Evolutionary conservation across 192 early-diverging fungal genomes (phyloP), one percentile per base, ranked within the genome.

Genomic region (Thamnidium elegans): DNA sequence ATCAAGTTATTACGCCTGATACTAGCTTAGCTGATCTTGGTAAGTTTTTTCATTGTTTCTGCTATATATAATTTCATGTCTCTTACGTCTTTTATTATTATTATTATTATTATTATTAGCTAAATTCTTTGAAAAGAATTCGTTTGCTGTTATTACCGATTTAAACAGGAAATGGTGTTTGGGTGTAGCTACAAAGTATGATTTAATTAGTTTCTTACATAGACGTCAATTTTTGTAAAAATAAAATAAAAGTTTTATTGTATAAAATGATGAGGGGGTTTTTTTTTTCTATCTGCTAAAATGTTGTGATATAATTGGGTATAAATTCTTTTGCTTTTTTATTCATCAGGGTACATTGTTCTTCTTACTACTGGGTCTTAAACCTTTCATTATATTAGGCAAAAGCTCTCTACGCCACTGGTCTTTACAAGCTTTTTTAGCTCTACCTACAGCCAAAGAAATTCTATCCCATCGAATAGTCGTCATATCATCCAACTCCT

Each of bases 91-190:
- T 30, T 53, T 30, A n/a, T n/a, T n/a, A n/a, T 13, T 13, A 23
- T 30, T 30, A 31, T 58, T 58, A 9, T 5, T 20, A 4, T 39
- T 42, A 19, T 19, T 50, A 50, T 50, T 63, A 75, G 84, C 90
- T 20, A 78, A 81, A 44, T 91, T 94, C 73, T 94, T 93, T 83
- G 91, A 94, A 60, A 83, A 85, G 50, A 81, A 91, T 62, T 86
- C 85, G 21, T 91, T 92, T 68, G 88, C 89, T 0, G 89, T 94
- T 67, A 85, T 94, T 9, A 94, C 92, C 3, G 92, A 94, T 64
- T 73, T 77, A 13, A 80, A 84, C 30, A 86, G 89, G 47, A 87
- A 90, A 68, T 94, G 89, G 78, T 89, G 89, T 51, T 67, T 94
- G 52, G 92, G 86, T 55, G 86, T 92, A 58, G 87, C 85, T 0